phyloP scores from a whole-genome alignment of 306 rosid species.

The Erythrophleum fordii region DNA sequence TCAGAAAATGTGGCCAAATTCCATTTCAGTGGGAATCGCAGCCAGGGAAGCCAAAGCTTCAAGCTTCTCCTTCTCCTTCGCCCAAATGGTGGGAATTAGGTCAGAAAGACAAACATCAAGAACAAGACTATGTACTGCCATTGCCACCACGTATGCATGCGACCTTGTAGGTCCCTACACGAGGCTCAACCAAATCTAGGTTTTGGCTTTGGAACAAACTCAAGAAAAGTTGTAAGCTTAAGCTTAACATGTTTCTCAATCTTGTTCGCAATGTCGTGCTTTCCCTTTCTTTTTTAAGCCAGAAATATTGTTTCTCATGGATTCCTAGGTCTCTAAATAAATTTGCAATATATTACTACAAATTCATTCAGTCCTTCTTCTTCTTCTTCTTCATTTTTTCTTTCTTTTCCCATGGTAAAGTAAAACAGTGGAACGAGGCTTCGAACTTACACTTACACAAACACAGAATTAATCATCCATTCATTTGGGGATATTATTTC shows the following conservation, averaged over 20 bases:
- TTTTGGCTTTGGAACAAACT: neutral
- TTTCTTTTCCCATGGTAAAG: too few relatives aligned
- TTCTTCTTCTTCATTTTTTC: too few relatives aligned
- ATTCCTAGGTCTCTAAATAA: too few relatives aligned
- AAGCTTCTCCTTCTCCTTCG: neutral
- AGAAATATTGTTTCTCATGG: too few relatives aligned
- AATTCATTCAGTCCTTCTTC: too few relatives aligned
- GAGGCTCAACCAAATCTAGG: neutral
- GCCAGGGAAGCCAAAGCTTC: neutral
- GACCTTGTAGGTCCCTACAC: too few relatives aligned
- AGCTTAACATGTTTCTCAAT: neutral
- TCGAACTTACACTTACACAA: neutral
- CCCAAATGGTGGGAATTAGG: too few relatives aligned
- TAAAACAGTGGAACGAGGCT: too few relatives aligned
- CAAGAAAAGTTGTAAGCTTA: neutral
- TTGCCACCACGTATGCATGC: neutral
- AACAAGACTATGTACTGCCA: too few relatives aligned
- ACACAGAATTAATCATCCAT: neutral
- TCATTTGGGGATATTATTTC: neutral
- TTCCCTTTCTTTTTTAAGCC: too few relatives aligned
- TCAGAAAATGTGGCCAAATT: neutral
- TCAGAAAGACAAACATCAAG: too few relatives aligned
- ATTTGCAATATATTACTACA: too few relatives aligned
- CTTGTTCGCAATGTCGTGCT: neutral
- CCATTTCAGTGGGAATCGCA: constrained; percentile 5